These are phyloP conservation scores for Hibiscus syriacus DNA, from an alignment of 345 rosid species.

Conservation along the genomic window DNA sequence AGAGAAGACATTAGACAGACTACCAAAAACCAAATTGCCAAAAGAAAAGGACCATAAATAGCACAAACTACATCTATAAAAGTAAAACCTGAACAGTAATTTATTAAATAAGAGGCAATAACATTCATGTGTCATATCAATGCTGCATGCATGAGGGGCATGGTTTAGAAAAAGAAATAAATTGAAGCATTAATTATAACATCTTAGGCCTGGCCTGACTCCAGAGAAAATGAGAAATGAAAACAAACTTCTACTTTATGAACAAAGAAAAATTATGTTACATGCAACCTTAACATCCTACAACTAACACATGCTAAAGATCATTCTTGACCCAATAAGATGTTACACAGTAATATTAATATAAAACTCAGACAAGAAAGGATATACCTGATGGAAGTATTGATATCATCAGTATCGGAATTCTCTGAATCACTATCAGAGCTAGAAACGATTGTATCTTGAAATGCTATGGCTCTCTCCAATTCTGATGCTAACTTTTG, in stretches of 20 bases:
- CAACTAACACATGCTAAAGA: background rate
- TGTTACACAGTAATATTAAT: background rate
- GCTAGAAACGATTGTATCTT: slow-evolving; percentile 28
- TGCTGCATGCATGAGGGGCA: background rate
- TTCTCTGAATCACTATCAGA: slow-evolving; percentile 65
- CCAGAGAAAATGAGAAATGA: background rate
- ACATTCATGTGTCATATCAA: background rate
- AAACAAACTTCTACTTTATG: background rate
- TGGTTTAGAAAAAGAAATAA: background rate
- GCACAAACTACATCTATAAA: background rate
- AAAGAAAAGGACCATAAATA: background rate
- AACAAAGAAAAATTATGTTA: background rate
- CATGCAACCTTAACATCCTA: background rate
- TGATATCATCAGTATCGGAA: slow-evolving; percentile 53
- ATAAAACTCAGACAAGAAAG: background rate
- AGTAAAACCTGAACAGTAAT: background rate
- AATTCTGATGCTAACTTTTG: slow-evolving; percentile 53
- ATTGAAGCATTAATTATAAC: background rate
- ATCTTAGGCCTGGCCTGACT: background rate
- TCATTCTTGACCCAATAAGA: background rate
- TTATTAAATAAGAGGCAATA: background rate
- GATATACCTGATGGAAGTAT: slow-evolving; percentile 45
- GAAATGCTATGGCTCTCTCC: slow-evolving; percentile 61
- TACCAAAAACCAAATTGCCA: background rate
- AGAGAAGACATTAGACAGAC: background rate